phyloP scores from a whole-genome alignment of 108 stramenopile species.

The Licmophora abbreviata region DNA sequence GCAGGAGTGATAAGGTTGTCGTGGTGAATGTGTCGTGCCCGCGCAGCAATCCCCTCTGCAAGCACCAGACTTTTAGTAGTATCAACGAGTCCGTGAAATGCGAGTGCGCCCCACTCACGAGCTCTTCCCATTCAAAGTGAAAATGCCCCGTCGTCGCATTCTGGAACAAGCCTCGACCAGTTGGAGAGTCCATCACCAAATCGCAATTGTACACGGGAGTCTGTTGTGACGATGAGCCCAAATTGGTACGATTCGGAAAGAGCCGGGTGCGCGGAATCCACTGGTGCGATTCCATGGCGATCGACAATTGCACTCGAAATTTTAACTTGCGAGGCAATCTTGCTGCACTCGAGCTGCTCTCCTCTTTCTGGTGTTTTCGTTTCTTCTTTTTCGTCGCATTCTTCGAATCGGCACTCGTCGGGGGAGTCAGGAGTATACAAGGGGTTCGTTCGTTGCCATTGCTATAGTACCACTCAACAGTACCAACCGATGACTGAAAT shows the following conservation, averaged over 20 bases:
- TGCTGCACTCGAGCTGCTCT: no score
- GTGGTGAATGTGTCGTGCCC: constrained; percentile 70
- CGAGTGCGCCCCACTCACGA: no score
- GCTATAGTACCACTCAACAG: constrained; percentile 32
- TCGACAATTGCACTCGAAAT: constrained; percentile 64
- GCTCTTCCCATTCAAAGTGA: no score
- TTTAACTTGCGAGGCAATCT: no score
- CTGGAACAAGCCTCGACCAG: no score
- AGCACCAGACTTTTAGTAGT: constrained; percentile 74
- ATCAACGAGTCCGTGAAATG: constrained; percentile 47
- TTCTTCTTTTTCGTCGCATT: constrained; percentile 16
- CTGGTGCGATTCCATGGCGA: constrained; percentile 54
- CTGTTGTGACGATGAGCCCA: constrained; percentile 10
- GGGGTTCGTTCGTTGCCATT: constrained; percentile 38
- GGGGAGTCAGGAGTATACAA: constrained; percentile 43
- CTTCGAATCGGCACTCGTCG: no score
- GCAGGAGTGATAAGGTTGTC: constrained; percentile 38
- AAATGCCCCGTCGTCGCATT: no score
- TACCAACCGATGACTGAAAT: constrained; percentile 22
- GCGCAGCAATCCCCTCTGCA: constrained; percentile 68
- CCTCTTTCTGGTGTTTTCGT: no score
- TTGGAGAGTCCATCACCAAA: no score
- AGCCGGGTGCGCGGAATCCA: constrained; percentile 74
- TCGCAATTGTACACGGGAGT: constrained; percentile 64
- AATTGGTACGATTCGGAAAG: constrained; percentile 73